Conservation (phyloP, 2,329 filamentous ascomycete species). For the Fusarium subglutinans region DNA sequence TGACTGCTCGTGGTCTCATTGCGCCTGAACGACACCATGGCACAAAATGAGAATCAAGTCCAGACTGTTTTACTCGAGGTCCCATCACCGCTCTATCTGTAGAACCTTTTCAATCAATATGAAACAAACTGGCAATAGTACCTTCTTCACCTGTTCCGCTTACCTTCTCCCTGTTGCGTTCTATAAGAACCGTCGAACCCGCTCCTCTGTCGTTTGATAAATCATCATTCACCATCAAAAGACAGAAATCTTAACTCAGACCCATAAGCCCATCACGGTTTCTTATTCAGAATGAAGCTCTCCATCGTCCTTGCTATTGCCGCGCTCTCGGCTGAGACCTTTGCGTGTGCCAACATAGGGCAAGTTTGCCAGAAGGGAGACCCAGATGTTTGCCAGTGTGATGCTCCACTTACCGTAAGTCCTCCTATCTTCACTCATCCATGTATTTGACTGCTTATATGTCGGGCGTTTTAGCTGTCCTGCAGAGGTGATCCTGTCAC, state of each 20-base stretch:
- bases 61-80: not conserved
- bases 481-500: not conserved
- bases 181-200: not conserved
- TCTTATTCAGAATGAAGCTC: not conserved
- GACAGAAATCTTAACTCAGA: not conserved
- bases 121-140: not conserved
- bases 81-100: not conserved
- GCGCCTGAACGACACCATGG: not conserved
- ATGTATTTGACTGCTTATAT: not conserved
- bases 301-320: not conserved
- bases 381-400: not conserved
- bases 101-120: not conserved
- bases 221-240: not conserved
- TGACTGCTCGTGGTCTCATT: not conserved
- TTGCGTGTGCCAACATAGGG: not conserved
- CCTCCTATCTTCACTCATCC: rapidly evolving
- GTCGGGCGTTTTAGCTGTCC: not conserved
- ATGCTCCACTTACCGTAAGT: not conserved
- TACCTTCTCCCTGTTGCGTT: rapidly evolving
- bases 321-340: not conserved
- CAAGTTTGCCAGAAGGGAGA: not conserved
- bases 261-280: rapidly evolving
- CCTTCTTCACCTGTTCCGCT: rapidly evolving
- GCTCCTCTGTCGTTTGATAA: not conserved
- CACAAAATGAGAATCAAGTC: not conserved